Evolutionary conservation across 2,329 filamentous ascomycete genomes (phyloP).

Genomic region (Diaporthe sp.): DNA sequence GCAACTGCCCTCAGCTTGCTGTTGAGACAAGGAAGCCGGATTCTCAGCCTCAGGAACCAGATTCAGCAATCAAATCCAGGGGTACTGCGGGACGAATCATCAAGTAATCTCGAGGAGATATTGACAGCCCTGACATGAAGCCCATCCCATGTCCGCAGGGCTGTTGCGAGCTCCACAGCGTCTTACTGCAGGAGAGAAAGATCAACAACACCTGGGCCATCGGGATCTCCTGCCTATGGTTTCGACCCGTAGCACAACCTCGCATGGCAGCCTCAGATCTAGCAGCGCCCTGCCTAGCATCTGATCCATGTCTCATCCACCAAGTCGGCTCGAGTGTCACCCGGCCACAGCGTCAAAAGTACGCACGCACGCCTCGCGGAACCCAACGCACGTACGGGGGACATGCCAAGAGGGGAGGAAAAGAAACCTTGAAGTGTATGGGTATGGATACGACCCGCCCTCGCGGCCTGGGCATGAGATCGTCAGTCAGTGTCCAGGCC

Average conservation of each 20-base stretch:
- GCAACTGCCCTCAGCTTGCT: background rate
- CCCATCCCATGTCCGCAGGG: background rate
- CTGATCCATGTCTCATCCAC: background rate
- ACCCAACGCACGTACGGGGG: background rate
- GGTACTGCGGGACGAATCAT: background rate
- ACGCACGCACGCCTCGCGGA: background rate
- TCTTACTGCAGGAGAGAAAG: background rate
- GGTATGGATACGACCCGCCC: background rate
- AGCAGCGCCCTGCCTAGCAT: background rate
- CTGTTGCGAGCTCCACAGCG: background rate
- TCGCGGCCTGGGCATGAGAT: background rate
- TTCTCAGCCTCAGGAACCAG: background rate
- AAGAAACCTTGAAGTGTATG: background rate
- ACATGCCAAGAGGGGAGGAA: background rate
- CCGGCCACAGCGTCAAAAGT: background rate
- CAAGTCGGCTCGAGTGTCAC: background rate
- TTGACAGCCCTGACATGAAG: background rate
- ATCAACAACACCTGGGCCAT: background rate
- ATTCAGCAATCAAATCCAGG: background rate
- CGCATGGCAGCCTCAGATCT: background rate
- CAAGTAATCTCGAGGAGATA: background rate
- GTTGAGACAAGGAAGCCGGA: background rate
- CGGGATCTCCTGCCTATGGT: background rate
- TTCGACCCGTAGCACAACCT: background rate
- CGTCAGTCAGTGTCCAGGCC: background rate